Evolutionary conservation across 108 stramenopile species (phyloP).

Genomic region (Skeletonema marinoi): DNA sequence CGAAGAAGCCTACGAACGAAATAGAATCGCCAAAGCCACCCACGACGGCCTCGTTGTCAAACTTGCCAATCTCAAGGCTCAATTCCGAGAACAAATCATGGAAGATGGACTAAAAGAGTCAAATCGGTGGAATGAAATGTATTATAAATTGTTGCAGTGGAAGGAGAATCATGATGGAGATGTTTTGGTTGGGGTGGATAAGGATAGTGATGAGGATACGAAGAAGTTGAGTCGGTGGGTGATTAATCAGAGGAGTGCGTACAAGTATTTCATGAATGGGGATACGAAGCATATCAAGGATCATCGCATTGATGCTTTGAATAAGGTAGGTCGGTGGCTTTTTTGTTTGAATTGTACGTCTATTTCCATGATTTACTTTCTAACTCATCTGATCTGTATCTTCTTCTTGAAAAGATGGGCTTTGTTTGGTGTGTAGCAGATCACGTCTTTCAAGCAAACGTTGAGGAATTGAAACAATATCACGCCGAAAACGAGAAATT

Average conservation of each 20-base stretch:
- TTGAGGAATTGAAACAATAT: slow-evolving; percentile 4
- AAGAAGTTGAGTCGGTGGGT: slow-evolving; percentile 17
- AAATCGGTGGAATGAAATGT: slow-evolving; percentile 28
- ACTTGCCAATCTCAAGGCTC: neutral
- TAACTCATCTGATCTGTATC: neutral
- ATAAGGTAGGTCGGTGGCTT: slow-evolving; percentile 16
- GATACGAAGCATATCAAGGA: slow-evolving; percentile 40
- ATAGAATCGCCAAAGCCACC: neutral
- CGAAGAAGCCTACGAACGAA: neutral
- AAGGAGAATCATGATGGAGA: slow-evolving; percentile 10
- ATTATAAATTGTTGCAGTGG: slow-evolving; percentile 13
- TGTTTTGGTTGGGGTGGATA: slow-evolving; percentile 10
- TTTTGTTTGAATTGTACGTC: neutral
- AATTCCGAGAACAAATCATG: slow-evolving; percentile 5
- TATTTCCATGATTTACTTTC: neutral
- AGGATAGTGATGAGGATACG: neutral
- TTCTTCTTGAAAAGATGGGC: slow-evolving; percentile 9
- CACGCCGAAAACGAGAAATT: neutral
- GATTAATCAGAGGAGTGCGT: slow-evolving; percentile 16
- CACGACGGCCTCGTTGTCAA: neutral
- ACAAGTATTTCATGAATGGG: slow-evolving; percentile 38
- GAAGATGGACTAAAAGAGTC: neutral
- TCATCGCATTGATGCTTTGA: slow-evolving; percentile 55
- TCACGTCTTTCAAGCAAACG: slow-evolving; percentile 8
- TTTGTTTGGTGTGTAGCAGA: slow-evolving; percentile 21